These are phyloP conservation scores for Heimioporus punctisporus DNA, from an alignment of 1,284 basidiomycete species.

Conservation along the genomic window DNA sequence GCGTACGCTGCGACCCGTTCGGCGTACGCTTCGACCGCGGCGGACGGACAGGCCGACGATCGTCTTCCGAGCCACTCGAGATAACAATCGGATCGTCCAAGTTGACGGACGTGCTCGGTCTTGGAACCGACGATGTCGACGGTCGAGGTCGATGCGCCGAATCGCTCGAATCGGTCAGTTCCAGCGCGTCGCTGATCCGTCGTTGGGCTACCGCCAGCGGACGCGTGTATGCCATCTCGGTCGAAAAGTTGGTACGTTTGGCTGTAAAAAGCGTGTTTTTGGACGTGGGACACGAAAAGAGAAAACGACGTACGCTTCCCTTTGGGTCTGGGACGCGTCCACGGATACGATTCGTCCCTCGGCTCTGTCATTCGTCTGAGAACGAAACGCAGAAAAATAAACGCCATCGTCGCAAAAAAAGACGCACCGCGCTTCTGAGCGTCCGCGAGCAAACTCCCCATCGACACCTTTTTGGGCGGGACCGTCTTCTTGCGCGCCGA, in stretches of 20 bases:
- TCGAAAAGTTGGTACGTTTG: constrained; percentile 13
- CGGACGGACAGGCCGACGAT: not conserved
- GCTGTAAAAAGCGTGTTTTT: constrained; percentile 6
- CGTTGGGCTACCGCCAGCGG: constrained; percentile 16
- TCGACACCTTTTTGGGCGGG: constrained; percentile 11
- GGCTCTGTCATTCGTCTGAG: no score
- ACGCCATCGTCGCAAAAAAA: no score
- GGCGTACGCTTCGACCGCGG: no score
- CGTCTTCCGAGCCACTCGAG: constrained; percentile 24
- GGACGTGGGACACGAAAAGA: not conserved
- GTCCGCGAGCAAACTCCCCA: constrained; percentile 9
- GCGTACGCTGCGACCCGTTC: not conserved
- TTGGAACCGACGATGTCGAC: not conserved
- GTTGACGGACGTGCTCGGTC: not conserved
- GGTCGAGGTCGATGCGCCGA: not conserved
- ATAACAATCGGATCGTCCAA: constrained; percentile 26
- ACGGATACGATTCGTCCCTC: constrained; percentile 6
- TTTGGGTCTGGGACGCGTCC: constrained; percentile 17
- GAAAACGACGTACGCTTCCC: constrained; percentile 14
- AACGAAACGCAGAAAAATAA: no score
- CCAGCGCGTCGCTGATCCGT: constrained; percentile 5
- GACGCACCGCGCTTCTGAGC: constrained; percentile 23
- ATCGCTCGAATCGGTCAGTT: constrained; percentile 23
- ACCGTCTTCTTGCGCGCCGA: constrained; percentile 24
- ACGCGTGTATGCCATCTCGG: constrained; percentile 6